These are phyloP conservation scores for Astragalus membranaceus DNA, from an alignment of 306 rosid species.

Conservation along the genomic window DNA sequence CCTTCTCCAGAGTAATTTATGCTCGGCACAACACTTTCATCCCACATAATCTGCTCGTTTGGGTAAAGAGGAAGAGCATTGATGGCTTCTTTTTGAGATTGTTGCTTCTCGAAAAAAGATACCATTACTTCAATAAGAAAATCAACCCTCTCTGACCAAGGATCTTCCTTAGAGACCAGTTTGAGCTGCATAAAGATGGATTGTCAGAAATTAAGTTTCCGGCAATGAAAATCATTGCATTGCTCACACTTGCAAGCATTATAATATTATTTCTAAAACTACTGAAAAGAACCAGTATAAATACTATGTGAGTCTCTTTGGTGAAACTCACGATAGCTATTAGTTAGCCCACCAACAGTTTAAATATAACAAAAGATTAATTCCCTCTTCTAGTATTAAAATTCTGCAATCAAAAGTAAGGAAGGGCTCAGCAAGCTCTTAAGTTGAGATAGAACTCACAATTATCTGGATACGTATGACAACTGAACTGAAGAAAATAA, in stretches of 20 bases:
- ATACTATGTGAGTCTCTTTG: not conserved
- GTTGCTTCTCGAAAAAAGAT: slow-evolving; percentile 91
- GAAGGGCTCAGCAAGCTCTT: slow-evolving; percentile 1
- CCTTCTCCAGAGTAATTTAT: slow-evolving; percentile 98
- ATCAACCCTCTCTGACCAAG: slow-evolving; percentile 90
- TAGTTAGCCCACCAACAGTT: not conserved
- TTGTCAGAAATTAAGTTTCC: slow-evolving; percentile 1
- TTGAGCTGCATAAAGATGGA: slow-evolving; percentile 64
- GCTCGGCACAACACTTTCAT: slow-evolving; percentile 97
- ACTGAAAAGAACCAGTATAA: not conserved
- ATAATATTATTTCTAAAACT: not conserved
- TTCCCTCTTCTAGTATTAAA: not conserved
- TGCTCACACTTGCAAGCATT: slow-evolving; percentile 5
- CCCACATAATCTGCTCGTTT: slow-evolving; percentile 97
- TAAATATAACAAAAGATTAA: not conserved
- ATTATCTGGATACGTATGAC: not conserved
- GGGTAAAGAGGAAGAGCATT: slow-evolving; percentile 99
- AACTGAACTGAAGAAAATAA: not conserved
- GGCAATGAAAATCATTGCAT: slow-evolving; percentile 5
- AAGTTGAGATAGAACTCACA: slow-evolving; percentile 1
- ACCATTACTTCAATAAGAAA: slow-evolving; percentile 93
- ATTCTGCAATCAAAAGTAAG: not conserved
- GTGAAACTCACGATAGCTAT: not conserved
- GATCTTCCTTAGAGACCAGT: slow-evolving; percentile 78
- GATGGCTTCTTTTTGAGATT: slow-evolving; percentile 93